Evolutionary conservation across 1,284 basidiomycete species (phyloP), one percentile per base, ranked within the genome.

Genomic region (Hemileia vastatrix): DNA sequence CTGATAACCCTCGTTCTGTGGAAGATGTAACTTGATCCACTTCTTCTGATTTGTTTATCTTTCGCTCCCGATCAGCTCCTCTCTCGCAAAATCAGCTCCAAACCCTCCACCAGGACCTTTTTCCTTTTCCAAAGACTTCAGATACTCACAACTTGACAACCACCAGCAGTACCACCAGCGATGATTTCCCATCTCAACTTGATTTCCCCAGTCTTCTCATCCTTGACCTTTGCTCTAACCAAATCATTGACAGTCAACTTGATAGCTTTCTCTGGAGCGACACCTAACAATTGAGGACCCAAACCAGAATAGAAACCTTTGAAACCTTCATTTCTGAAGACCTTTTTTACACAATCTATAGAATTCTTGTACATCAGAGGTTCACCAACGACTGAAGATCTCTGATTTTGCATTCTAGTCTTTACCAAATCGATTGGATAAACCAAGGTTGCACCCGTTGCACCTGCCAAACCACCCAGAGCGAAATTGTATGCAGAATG

Each of bases 161-260:
- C 73, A 68, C 73, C 73, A 9, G 73, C 73, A 6, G 70, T 61
- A 56, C 69, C 71, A 67, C 73, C 73, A n/a, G 73, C 73, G 19
- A 74, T 51, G 18, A 75, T 62, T 65, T 75, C 73, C 68, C 70
- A 72, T 11, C 64, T 65, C 52, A 75, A 47, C 2, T 66, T 57
- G 44, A 75, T 71, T 23, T 54, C 62, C 40, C 73, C 73, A 8
- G 68, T 67, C 45, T 69, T 64, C 24, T 70, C 66, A 58, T 75
- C 72, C 57, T 67, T 68, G 27, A 69, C 70, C 44, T 74, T 68
- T 0, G 67, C 68, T 18, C 73, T 68, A 36, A 75, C 69, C 8
- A 75, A 66, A 49, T 75, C 73, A 67, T 75, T 75, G 67, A 75
- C 71, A 18, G 73, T 72, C 15, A 75, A 69, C 69, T 75, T 75